Conservation (phyloP, 179 eudicot species). For the Patellifolia procumbens region DNA sequence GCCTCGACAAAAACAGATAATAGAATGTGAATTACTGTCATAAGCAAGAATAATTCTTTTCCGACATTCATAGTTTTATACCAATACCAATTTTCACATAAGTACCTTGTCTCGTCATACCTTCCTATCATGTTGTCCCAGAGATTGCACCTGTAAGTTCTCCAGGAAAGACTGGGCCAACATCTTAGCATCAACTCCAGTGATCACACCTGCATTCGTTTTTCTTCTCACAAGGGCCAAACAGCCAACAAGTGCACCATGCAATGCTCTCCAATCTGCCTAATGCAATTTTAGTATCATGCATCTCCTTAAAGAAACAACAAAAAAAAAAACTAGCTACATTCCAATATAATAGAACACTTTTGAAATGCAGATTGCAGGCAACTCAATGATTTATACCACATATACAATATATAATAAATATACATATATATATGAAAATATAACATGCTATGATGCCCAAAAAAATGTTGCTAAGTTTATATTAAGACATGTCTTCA, state of each 20-base stretch:
- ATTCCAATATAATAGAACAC: not conserved
- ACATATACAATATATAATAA: no score
- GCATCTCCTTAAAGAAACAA: slow-evolving; percentile 25
- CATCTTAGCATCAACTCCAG: slow-evolving; percentile 53
- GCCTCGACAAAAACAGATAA: not conserved
- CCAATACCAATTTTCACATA: slow-evolving; percentile 7
- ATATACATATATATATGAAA: not conserved
- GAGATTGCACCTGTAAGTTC: slow-evolving; percentile 74
- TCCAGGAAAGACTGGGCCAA: slow-evolving; percentile 60
- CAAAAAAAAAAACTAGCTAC: not conserved
- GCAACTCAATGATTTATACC: not conserved
- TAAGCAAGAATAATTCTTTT: not conserved
- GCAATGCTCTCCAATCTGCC: slow-evolving; percentile 99
- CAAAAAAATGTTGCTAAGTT: not conserved
- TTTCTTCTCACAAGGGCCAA: slow-evolving; percentile 80
- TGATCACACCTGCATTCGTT: slow-evolving; percentile 57
- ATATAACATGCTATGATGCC: not conserved
- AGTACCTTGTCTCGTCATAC: slow-evolving; percentile 35
- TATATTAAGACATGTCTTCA: not conserved
- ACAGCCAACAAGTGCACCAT: slow-evolving; percentile 94
- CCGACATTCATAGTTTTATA: not conserved
- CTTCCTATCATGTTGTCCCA: slow-evolving; percentile 85
- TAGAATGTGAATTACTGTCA: not conserved
- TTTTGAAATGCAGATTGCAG: not conserved
- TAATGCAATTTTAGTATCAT: slow-evolving; percentile 46